Base-by-base conservation (phyloP, 805 yeast species). In the Candida hungchunana region DNA sequence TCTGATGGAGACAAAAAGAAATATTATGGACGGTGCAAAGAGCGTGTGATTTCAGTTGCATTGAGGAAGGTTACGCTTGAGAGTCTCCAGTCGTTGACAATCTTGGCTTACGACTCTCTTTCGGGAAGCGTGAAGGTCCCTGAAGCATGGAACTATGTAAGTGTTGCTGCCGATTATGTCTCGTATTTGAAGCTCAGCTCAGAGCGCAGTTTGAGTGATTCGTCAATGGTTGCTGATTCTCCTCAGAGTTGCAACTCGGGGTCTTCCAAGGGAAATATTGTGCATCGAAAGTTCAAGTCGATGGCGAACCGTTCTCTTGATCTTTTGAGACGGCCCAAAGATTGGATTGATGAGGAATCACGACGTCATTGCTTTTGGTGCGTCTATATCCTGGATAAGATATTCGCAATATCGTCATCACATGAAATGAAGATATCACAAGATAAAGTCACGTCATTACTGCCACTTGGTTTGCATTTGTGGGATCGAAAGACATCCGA, bases 351-450 rank as follows among this genome's bases (percentile, higher is more conserved):
- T 29, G 55, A 48, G 30, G 53, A 50, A 27, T 47, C 50, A 11
- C 40, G 55, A 29, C 44, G 55, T 32, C 50, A 48, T 38, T 50
- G 55, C 18, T 50, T 45, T 24, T 50, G 55, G 55, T 48, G 52
- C 22, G 44, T 50, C 13, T 50, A 43, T 24, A 43, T 47, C 8
- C 30, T 50, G 22, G 55, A 50, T 19, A 50, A 50, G 33, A 34
- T 48, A 7, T 50, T 42, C 31, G 48, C 53, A 4, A 45, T 50
- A 4, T 47, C 50, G 2, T 47, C 55, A 6, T 48, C 53, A 2
- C 48, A 50, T 30, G 50, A 50, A 17, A 42, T 48, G 46, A 50
- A 50, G 21, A 35, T 50, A 16, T 48, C 40, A 15, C 32, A 50
- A 4, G 19, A 26, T 8, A 47, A 41, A 16, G 37, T 47, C 17